phyloP scores from a whole-genome alignment of 768 basidiomycete genomes.

The Mycena latifolia region DNA sequence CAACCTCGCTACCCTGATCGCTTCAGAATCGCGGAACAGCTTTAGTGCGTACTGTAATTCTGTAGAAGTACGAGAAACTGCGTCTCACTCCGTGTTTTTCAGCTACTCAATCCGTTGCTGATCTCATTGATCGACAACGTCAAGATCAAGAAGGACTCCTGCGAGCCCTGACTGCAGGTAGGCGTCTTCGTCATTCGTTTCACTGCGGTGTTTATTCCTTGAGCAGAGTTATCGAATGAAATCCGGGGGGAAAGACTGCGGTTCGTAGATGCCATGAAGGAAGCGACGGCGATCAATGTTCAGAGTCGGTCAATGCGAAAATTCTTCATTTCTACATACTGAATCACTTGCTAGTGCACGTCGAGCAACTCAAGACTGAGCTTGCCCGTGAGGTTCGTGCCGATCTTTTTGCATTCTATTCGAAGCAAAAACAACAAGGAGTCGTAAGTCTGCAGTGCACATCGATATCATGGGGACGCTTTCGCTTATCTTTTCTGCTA shows the following conservation, averaged over 20 bases:
- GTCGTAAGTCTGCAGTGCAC: neutral
- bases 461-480: too few species aligned
- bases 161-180: constrained; percentile 74
- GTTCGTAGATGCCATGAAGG: constrained; percentile 96
- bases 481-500: neutral
- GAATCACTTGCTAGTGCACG: constrained; percentile 66
- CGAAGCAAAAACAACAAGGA: constrained; percentile 63
- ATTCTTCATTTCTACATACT: constrained; percentile 24
- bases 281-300: constrained; percentile 90
- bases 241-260: constrained; percentile 88
- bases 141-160: constrained; percentile 81
- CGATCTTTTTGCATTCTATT: constrained; percentile 79
- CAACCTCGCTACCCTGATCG: constrained; percentile 48
- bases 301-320: constrained; percentile 61
- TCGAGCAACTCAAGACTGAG: constrained; percentile 90
- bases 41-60: constrained; percentile 31
- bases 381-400: constrained; percentile 81
- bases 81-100: constrained; percentile 21
- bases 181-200: constrained; percentile 1
- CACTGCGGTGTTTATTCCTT: neutral
- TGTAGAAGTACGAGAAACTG: constrained; percentile 4
- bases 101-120: constrained; percentile 71
- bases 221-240: constrained; percentile 80
- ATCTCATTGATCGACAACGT: constrained; percentile 76
- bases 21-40: constrained; percentile 33